Evolutionary conservation across 225 moss, liverwort and hornwort species (phyloP), one percentile per base, ranked within the genome.

Genomic region (Rhytidiadelphus loreus): DNA sequence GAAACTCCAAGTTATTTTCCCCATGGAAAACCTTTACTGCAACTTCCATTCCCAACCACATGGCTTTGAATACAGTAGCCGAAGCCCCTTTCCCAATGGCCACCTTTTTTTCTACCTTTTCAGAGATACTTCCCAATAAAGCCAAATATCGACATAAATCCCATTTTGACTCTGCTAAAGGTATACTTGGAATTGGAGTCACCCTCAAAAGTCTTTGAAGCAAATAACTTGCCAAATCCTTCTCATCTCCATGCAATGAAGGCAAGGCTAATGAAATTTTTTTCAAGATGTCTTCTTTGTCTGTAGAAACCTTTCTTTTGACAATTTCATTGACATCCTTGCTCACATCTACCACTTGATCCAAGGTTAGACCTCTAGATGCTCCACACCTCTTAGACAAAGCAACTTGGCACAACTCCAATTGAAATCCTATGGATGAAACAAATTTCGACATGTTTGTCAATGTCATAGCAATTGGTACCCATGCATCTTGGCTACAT

Each of bases 1-100:
- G 29, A 17, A 72, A 44, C 2, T 72, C 17, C 0, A 0, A 6
- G 1, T 72, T 72, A 29, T 44, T 44, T 72, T 3, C 4, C 1
- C 72, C 72, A 17, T 0, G 2, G 6, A 72, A 72, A 72, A 72
- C 29, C 17, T 72, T 72, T 4, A 72, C 0, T 10, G 72, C 72
- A 44, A 72, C 10, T 29, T 44, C 44, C 4, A 44, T 72, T 29
- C 29, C 44, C 72, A 72, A 72, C 72, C 72, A 72, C 17, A 44
- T 10, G 10, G 44, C 44, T 72, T 44, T 72, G 44, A 17, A 44
- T 17, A 72, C 17, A 29, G 5, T 44, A 28, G 72, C 28, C 28
- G 28, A 72, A 44, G 44, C 0, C 16, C 44, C 72, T 72, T 10
- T 44, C 28, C 72, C 72, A 43, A 72, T 3, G 3, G 72, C 16